phyloP scores from a whole-genome alignment of 257 asterid species.

The Mentha longifolia region DNA sequence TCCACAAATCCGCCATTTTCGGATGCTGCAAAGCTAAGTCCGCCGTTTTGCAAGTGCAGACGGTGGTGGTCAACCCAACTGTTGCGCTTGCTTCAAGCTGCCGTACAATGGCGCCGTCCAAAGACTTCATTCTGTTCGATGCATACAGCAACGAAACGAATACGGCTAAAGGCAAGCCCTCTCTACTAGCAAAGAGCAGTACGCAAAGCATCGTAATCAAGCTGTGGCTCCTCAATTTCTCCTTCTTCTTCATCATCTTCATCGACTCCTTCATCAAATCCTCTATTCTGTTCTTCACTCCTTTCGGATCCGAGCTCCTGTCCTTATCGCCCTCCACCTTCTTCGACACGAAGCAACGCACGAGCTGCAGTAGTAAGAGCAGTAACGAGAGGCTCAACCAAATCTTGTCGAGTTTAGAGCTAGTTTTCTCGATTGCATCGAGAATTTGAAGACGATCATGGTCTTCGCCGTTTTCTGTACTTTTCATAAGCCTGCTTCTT shows the following conservation, averaged over 20 bases:
- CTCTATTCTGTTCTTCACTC: conserved; percentile 39
- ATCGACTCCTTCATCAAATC: conserved; percentile 46
- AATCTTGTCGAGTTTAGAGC: conserved; percentile 39
- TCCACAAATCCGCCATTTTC: conserved; percentile 47
- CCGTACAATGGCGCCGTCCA: conserved; percentile 26
- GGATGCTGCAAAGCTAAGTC: conserved; percentile 32
- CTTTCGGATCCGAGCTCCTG: conserved; percentile 26
- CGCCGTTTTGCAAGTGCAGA: conserved; percentile 35
- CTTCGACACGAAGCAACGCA: conserved; percentile 43
- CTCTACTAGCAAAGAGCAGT: conserved; percentile 26
- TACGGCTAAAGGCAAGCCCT: conserved; percentile 45
- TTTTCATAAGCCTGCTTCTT: conserved; percentile 34
- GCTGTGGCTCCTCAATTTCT: conserved; percentile 30
- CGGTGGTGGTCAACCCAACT: conserved; percentile 40
- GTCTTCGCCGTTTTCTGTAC: background rate
- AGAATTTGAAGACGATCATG: conserved; percentile 11
- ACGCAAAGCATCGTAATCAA: conserved; percentile 41
- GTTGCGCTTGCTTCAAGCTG: conserved; percentile 38
- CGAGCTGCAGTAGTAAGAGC: conserved; percentile 40
- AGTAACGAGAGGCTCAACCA: conserved; percentile 43
- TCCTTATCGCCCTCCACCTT: conserved; percentile 11
- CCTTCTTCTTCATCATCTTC: conserved; percentile 36
- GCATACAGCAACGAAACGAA: conserved; percentile 36
- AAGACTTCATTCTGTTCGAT: conserved; percentile 36
- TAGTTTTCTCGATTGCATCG: conserved; percentile 36